A percentile compares a stretch with the other conserved stretches of the same genome.
These are phyloP conservation scores for Favolaschia claudopus DNA, from an alignment of 768 basidiomycete genomes.

Conservation along the genomic window DNA sequence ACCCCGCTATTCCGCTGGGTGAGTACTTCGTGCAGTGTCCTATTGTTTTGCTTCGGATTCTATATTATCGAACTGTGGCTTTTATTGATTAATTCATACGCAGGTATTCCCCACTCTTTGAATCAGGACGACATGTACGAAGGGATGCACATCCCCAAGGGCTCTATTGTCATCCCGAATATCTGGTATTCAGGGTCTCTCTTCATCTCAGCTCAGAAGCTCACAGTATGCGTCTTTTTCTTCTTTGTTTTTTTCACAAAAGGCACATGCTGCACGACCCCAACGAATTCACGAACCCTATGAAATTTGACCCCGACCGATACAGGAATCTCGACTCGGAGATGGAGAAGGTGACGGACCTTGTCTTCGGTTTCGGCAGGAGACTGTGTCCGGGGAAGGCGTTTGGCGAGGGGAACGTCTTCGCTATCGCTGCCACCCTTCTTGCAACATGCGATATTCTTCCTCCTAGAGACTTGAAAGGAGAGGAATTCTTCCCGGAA, in stretches of 20 bases:
- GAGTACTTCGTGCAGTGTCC: not conserved
- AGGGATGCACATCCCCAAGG: constrained; percentile 16
- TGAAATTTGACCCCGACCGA: too few species aligned
- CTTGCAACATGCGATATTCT: constrained; percentile 7
- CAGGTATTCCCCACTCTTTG: not conserved
- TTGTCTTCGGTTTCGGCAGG: too few species aligned
- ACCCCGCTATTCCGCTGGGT: constrained; percentile 26
- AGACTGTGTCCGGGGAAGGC: too few species aligned
- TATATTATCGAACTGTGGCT: not conserved
- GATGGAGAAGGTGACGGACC: too few species aligned
- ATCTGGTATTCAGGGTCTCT: constrained; percentile 1
- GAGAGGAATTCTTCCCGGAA: not conserved
- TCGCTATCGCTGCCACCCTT: too few species aligned
- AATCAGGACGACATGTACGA: constrained; percentile 18
- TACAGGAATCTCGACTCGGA: too few species aligned
- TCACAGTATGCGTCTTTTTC: not conserved
- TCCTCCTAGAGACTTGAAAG: not conserved
- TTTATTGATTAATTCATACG: too few species aligned
- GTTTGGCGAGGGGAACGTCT: too few species aligned
- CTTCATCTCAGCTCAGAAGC: not conserved
- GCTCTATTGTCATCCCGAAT: constrained; percentile 6
- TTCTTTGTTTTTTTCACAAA: too few species aligned
- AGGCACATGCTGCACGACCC: not conserved
- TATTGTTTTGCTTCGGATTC: not conserved
- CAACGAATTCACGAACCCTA: too few species aligned